Base-by-base conservation (phyloP, 805 yeast species). In the Sugiyamaella floridensis region DNA sequence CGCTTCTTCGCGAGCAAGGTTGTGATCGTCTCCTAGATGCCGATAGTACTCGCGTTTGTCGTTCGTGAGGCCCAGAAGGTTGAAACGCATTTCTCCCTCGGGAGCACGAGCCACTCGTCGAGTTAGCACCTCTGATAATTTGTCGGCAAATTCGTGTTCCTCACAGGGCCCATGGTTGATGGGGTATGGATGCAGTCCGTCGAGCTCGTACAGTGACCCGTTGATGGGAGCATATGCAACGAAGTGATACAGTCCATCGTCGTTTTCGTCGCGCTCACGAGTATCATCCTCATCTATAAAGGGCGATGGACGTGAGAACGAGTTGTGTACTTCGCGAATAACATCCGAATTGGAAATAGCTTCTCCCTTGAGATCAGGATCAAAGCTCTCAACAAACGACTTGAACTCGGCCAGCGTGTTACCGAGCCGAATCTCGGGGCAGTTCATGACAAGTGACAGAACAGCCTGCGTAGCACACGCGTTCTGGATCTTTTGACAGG, bases 391-490 rank as follows among this genome's bases (percentile, higher is more conserved):
- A 0, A 76, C 77, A 62, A 83, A 83, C 49, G 67, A 67, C 54
- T 72, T 73, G 63, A 82, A 77, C 51, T 75, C 72, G 2, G 55
- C 28, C 52, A 83, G 67, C 37, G 76, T 79, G 0, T 65, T 65
- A 0, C 88, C 87, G 2, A 82, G 51, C 1, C 72, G 72, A 11
- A 81, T 51, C 2, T 58, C 63, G 0, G 60, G 61, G 49, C 72
- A 69, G 60, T 79, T 80, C 54, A 83, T 59, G 50, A 83, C 65
- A 8, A 81, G 68, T 52, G 81, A 79, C 52, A 83, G 68, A 19
- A 83, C 82, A 0, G 87, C 88, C 60, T 80, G 85, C 1, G 88
- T 83, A n/a, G 84, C 88, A 65, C 88, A 83, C 2, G 88, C 86
- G 60, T 83, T 82, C 59, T 79, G 81, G 50, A 82, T 79, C 26